A percentile compares a stretch with the other conserved stretches of the same genome.
Conservation (phyloP, 192 early-diverging fungal genomes). For the Umbelopsis sp. region DNA sequence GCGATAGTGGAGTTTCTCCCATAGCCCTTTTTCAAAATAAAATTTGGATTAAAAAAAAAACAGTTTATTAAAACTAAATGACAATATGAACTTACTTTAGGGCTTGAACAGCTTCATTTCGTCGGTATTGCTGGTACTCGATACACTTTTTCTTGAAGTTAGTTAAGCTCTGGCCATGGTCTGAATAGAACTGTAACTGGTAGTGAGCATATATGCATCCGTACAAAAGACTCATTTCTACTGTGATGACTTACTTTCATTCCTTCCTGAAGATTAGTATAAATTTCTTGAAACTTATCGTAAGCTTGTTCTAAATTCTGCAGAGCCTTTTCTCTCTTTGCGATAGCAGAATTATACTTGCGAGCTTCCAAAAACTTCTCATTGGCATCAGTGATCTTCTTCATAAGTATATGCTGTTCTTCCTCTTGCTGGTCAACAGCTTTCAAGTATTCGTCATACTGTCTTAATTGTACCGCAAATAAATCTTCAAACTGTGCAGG, state of each 20-base stretch:
- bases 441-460: slow-evolving; percentile 69
- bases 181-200: slow-evolving; percentile 63
- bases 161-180: slow-evolving; percentile 65
- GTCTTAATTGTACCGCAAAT: slow-evolving; percentile 69
- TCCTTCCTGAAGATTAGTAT: slow-evolving; percentile 78
- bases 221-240: too few species aligned
- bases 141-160: slow-evolving; percentile 63
- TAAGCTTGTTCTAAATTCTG: slow-evolving; percentile 79
- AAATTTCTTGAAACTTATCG: slow-evolving; percentile 73
- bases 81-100: slow-evolving; percentile 35
- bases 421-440: slow-evolving; percentile 60
- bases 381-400: slow-evolving; percentile 64
- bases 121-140: slow-evolving; percentile 73
- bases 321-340: slow-evolving; percentile 74
- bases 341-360: slow-evolving; percentile 58
- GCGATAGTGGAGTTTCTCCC: slow-evolving; percentile 3
- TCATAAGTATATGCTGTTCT: slow-evolving; percentile 65
- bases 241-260: slow-evolving; percentile 51
- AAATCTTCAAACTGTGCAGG: slow-evolving; percentile 77
- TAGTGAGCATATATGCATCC: not conserved
- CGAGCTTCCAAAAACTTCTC: slow-evolving; percentile 65
- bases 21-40: not conserved
- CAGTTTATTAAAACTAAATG: not conserved
- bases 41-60: not conserved
- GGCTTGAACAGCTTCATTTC: slow-evolving; percentile 65